Base-by-base conservation (phyloP, 257 asterid genomes). In the Eustoma russellianum region DNA sequence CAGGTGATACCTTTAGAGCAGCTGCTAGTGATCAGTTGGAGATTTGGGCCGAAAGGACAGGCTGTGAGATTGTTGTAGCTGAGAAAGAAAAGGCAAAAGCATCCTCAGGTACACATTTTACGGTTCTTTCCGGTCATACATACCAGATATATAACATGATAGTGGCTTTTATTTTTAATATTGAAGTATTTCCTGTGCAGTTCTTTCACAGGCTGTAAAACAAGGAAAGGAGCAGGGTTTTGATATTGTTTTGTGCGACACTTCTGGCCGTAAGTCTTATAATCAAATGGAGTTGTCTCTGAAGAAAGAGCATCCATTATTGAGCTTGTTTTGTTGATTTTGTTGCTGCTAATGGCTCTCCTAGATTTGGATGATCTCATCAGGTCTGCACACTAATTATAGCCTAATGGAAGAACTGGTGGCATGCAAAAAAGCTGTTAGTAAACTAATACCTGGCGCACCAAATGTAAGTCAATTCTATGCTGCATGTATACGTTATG, bases 1-100 rank as follows among this genome's bases (percentile, higher is more conserved):
- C 99, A 43, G 99, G 97, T 52, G 99, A 92, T 71, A 92, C 97
- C 24, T 92, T 88, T 75, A 83, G 95, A 78, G 99, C 99, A 46
- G 99, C 99, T 66, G 99, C 97, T 43, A 83, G 93, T 18, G 97
- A 92, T 62, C 99, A 88, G 51, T 56, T 88, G 59, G 95, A 83
- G 77, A 81, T 92, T 79, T 88, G 99, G 97, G 95, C 99, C 16
- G 88, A 92, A 73, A 81, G 99, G 69, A 77, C 91, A 10, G 88
- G 77, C 17, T 92, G 98, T 66, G 98, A 92, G 78, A 92, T 88
- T 65, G 90, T 88, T 49, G 81, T 82, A 62, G 90, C 98, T 43
- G 93, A 76, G 70, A 84, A 74, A 59, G 94, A 82, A 67, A 80
- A 87, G 16, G 93, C 81, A 53, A 87, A 91, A 65, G 98, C 98